Base-by-base conservation (phyloP, 441 rosid species). In the Euphorbia celastroides region DNA sequence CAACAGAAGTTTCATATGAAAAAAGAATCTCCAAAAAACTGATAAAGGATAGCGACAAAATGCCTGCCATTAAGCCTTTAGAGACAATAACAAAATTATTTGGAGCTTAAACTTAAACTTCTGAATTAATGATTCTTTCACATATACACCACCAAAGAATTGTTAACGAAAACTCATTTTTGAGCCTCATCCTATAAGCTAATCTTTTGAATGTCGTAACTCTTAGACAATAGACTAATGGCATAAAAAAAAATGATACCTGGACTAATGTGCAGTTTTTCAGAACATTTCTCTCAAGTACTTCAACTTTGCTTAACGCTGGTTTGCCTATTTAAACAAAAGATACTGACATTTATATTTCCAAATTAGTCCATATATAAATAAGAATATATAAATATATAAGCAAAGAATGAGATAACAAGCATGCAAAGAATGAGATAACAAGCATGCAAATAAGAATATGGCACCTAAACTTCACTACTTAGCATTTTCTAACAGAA, bases 301-400 rank as follows among this genome's bases (percentile, higher is more conserved):
- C 92, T 62, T 70, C 67, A 76, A 94, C 89, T 84, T 82, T 84
- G 85, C 96, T 91, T 70, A 86, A 68, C 73, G 97, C 84, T 60
- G 82, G 81, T 75, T 85, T 91, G 34, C 96, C 96, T 94, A 79
- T 38, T 61, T 61, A 52, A 23, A 74, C 5, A 14, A 27, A 67
- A 70, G 51, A 44, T 36, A 30, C n/a, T 11, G 30, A 41, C 9
- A 42, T 48, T 48, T 48, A 48, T 48, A 48, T 2, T n/a, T n/a
- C 50, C n/a, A n/a, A n/a, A n/a, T n/a, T n/a, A n/a, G n/a, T n/a
- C n/a, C n/a, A n/a, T n/a, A n/a, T n/a, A n/a, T n/a, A n/a, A n/a
- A n/a, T n/a, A n/a, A n/a, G n/a, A n/a, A n/a, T n/a, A n/a, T n/a
- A n/a, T n/a, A n/a, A n/a, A n/a, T n/a, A 44, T 19, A 6, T 1